Percentiles rank a stretch among this genome's conserved stretches.
phyloP scores from a whole-genome alignment of 345 rosid species.

The Euphorbia pulcherrima region DNA sequence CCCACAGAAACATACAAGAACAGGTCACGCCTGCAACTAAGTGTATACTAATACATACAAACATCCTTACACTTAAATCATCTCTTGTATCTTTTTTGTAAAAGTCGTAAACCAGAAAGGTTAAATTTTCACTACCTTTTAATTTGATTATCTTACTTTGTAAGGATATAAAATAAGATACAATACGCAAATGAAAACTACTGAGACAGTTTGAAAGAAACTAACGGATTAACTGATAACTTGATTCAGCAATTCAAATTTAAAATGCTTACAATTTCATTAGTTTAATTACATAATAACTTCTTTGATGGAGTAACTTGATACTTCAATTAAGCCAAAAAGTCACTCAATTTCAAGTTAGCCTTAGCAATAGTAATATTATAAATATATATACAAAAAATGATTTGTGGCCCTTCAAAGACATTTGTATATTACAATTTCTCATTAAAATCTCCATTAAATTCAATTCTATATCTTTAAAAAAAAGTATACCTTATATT shows the following conservation, averaged over 20 bases:
- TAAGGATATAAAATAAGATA: neutral
- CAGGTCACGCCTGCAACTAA: neutral
- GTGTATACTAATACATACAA: neutral
- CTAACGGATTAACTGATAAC: neutral
- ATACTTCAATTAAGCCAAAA: neutral
- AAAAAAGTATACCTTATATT: neutral
- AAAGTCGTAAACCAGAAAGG: neutral
- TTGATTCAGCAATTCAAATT: neutral
- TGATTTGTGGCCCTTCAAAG: neutral
- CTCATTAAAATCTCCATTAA: neutral
- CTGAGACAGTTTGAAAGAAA: neutral
- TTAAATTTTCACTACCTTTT: neutral
- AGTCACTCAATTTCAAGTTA: neutral
- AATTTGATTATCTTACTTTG: neutral
- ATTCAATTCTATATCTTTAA: neutral
- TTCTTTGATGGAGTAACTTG: too few species aligned
- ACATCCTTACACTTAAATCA: neutral
- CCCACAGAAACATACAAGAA: neutral
- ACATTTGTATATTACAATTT: neutral
- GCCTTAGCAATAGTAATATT: neutral
- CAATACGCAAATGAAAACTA: neutral
- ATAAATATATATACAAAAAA: too few species aligned
- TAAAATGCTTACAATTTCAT: too few species aligned
- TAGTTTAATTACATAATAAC: too few species aligned
- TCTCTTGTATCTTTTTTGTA: neutral